These are phyloP conservation scores for Datisca glomerata DNA, from an alignment of 306 rosid species.

Conservation along the genomic window DNA sequence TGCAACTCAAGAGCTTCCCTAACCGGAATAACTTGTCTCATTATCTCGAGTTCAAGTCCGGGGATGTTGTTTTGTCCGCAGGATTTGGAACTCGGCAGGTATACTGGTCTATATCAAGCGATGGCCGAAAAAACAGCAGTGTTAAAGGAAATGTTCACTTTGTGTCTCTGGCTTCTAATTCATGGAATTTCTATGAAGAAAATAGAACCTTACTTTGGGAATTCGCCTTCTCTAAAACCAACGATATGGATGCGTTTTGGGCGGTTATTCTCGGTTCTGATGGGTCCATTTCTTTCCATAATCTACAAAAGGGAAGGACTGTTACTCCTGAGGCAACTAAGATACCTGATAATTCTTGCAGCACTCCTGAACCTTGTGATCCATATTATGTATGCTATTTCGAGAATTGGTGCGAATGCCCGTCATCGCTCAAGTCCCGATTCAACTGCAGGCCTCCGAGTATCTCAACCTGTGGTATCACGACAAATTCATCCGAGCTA, in stretches of 20 bases:
- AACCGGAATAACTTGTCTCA: slow-evolving; percentile 14
- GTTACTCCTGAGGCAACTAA: slow-evolving; percentile 10
- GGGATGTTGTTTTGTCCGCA: slow-evolving; percentile 26
- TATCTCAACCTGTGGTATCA: slow-evolving; percentile 15
- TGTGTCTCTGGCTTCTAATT: slow-evolving; percentile 20
- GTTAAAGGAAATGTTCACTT: slow-evolving; percentile 15
- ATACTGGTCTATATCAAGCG: slow-evolving; percentile 41
- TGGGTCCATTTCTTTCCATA: slow-evolving; percentile 8
- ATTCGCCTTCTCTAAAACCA: slow-evolving; percentile 14
- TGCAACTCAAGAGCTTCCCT: slow-evolving; percentile 28
- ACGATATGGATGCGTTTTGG: slow-evolving; percentile 14
- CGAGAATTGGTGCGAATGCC: slow-evolving; percentile 19
- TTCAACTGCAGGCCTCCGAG: slow-evolving; percentile 15
- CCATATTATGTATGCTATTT: slow-evolving; percentile 20
- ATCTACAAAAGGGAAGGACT: slow-evolving; percentile 15
- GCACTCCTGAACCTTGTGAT: slow-evolving; percentile 27
- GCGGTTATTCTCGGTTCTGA: slow-evolving; percentile 17
- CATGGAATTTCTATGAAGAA: slow-evolving; percentile 32
- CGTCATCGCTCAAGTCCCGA: slow-evolving; percentile 10
- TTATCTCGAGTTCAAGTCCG: slow-evolving; percentile 30
- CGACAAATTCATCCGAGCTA: slow-evolving; percentile 18
- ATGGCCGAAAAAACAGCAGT: slow-evolving; percentile 17
- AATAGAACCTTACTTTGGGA: slow-evolving; percentile 29
- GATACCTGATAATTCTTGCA: slow-evolving; percentile 21
- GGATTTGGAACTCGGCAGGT: slow-evolving; percentile 30